Conservation (phyloP, 164 flowering plant genomes). For the Aristolochia californica region DNA sequence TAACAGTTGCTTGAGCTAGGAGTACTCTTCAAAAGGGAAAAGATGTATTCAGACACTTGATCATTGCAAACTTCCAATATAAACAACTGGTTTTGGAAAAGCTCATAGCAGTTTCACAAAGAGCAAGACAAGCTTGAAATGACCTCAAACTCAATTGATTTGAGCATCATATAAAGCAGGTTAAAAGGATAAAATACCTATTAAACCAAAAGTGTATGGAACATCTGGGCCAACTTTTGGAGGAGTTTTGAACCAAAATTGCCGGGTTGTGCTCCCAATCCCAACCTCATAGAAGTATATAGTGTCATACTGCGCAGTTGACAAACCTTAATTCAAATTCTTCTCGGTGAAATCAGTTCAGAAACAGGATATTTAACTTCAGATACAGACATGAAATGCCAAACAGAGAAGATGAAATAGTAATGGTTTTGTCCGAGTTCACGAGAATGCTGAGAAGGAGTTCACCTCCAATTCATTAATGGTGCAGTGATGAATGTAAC, state of each 20-base stretch:
- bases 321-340: neutral
- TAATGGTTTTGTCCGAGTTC: too few relatives aligned
- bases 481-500: slow-evolving; percentile 67
- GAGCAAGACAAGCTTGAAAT: too few relatives aligned
- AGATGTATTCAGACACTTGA: neutral
- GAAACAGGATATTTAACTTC: neutral
- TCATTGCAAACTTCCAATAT: neutral
- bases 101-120: neutral
- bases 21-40: neutral
- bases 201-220: slow-evolving; percentile 49
- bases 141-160: too few relatives aligned
- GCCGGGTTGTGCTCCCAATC: slow-evolving; percentile 18
- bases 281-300: slow-evolving; percentile 41
- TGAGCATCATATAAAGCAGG: too few relatives aligned
- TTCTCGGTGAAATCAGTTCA: neutral
- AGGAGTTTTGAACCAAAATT: slow-evolving; percentile 47
- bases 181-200: slow-evolving; percentile 22
- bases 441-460: neutral
- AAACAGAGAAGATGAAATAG: neutral
- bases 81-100: neutral
- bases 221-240: slow-evolving; percentile 42
- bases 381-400: neutral
- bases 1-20: too few relatives aligned
- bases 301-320: slow-evolving; percentile 32
- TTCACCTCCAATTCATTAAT: slow-evolving; percentile 45